Evolutionary conservation across 1,284 basidiomycete genomes (phyloP), one percentile per base, ranked within the genome.

Genomic region (Phlebopus sp.): DNA sequence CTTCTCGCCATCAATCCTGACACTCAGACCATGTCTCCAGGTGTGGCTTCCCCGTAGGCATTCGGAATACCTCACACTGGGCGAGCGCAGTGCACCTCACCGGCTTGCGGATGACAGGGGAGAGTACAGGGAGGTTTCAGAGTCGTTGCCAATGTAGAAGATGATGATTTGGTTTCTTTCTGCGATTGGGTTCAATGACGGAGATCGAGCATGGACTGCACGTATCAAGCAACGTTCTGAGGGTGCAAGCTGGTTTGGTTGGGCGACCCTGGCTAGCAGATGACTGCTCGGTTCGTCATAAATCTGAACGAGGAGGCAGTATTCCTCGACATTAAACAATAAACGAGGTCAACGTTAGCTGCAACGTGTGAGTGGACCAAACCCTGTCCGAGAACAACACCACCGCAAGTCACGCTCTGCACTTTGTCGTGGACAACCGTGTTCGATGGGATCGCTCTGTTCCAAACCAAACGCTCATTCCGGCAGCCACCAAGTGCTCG

Each of bases 381-480:
- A 14, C 23, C 37, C 37, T 8, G 25, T 14, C 13, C 36, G 21
- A 8, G 19, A 6, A 38, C 4, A 13, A 25, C 19, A 25, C 37
- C 13, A 4, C 17, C 37, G 19, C 13, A 23, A 23, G 21, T 21
- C 37, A 5, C 21, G 21, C 23, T 21, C 19, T 38, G 37, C 37
- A 18, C 21, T n/a, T 38, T 21, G 32, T 25, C 47, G 34, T 45
- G n/a, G 27, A 14, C 17, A 38, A 49, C 41, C 51, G 18, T 31
- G 30, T 37, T 29, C 15, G 36, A 86, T 86, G 86, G 86, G 86
- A 53, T 78, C 77, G 44, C 68, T 85, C 37, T 86, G 84, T 63
- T 86, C 85, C 23, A 86, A 84, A 64, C 60, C 74, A 30, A 70
- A 69, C 42, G 63, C 67, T 30, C 72, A 78, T 52, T 68, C 75